Conservation (phyloP, 2,329 filamentous ascomycete genomes). For the Macrophomina pseudophaseolina region DNA sequence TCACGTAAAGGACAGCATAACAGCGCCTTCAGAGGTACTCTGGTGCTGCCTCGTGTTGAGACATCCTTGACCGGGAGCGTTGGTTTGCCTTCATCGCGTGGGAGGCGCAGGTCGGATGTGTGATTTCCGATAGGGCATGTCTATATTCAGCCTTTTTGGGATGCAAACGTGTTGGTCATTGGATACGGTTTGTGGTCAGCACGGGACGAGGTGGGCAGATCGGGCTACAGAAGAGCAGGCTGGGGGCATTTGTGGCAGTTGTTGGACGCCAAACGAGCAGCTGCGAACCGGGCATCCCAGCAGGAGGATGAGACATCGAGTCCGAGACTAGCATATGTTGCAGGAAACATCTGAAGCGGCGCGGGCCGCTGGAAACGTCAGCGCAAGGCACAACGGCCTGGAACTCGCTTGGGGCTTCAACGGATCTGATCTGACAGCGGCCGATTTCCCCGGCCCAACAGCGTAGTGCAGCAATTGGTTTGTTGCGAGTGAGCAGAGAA, state of each 20-base stretch:
- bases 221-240: background rate
- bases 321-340: background rate
- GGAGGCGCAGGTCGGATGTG: background rate
- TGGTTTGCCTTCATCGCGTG: background rate
- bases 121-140: background rate
- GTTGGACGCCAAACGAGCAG: background rate
- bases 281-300: background rate
- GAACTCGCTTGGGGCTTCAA: background rate
- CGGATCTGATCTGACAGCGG: background rate
- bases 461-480: too few relatives aligned
- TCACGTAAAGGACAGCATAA: background rate
- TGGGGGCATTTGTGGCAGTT: background rate
- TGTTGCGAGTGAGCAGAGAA: too few relatives aligned
- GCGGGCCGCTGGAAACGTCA: slow-evolving; percentile 4
- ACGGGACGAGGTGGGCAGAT: background rate
- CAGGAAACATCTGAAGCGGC: slow-evolving; percentile 3
- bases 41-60: background rate
- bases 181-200: background rate
- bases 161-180: slow-evolving; percentile 10
- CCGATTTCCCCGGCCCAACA: background rate
- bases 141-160: slow-evolving; percentile 5
- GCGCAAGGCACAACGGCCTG: background rate
- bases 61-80: background rate
- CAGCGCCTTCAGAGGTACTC: background rate
- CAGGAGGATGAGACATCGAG: background rate